Evolutionary conservation across 352 stramenopile species (phyloP), one percentile per base, ranked within the genome.

Genomic region (Hyaloperonospora arabidopsidis): DNA sequence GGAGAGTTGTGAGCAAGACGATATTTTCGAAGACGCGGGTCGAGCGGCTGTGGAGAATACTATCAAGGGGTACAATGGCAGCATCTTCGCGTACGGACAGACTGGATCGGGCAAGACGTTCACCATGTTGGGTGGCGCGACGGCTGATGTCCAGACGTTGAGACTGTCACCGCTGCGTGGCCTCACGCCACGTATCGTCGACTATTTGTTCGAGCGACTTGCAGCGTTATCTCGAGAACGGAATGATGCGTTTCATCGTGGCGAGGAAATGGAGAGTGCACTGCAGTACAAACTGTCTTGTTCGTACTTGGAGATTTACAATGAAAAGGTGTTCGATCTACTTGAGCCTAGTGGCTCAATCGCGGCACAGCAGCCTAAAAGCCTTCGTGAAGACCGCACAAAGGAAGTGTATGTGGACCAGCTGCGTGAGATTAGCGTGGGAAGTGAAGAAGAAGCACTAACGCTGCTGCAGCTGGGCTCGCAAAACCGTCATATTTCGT

Each of bases 241-340:
- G n/a, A 77, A 71, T 21, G 35, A 45, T n/a, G 55, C 48, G 17
- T 72, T 69, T 54, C 61, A 67, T 25, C 51, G 39, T 45, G 64
- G 61, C 48, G 47, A 72, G 6, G 64, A 69, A 14, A 21, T 62
- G 21, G 65, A 70, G 23, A 45, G 52, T 10, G 68, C 77, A 14
- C 39, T 86, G 28, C 63, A 84, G 48, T 87, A 84, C 52, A 71
- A 63, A 18, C 52, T 89, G 43, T 76, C 72, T 32, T 95, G 84
- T 53, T 95, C 86, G 49, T 95, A 93, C 54, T 58, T 96, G 25
- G 85, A 96, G 52, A 95, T 96, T 54, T 96, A 96, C 67, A 95
- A 96, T 57, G 86, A 96, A 36, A 91, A 93, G 61, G 59, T 96
- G 15, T 92, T 86, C 53, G 86, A 96, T 60, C 58, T 96, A 28